Percentiles rank a stretch among this genome's conserved stretches.
Conservation (phyloP, 2,329 filamentous ascomycete genomes). For the Neodidymelliopsis sp. region DNA sequence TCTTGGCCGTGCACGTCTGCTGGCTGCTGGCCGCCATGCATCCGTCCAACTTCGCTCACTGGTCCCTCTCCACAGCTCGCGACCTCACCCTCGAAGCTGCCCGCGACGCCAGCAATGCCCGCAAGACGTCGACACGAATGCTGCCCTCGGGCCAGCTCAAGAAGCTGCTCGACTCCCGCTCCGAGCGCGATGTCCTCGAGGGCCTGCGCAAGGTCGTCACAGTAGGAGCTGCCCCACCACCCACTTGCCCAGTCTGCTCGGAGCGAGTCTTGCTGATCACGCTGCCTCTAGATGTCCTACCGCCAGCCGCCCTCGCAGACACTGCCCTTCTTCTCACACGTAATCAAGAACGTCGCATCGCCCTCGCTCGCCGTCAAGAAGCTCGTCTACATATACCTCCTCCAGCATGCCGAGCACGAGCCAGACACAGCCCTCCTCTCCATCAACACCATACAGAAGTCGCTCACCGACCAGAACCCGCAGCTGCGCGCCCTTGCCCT, state of each 20-base stretch:
- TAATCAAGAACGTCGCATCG: conserved; percentile 97
- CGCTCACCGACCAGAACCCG: conserved; percentile 88
- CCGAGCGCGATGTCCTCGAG: conserved; percentile 91
- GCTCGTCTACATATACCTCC: conserved; percentile 96
- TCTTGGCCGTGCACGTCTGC: neutral
- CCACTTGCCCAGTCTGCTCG: neutral
- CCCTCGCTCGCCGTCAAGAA: conserved; percentile 96
- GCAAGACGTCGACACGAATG: conserved; percentile 65
- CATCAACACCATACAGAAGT: conserved; percentile 99
- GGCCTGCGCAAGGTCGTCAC: conserved; percentile 87
- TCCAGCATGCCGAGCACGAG: conserved; percentile 95
- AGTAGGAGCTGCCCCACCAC: conserved; percentile 61
- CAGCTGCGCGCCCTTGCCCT: conserved; percentile 90
- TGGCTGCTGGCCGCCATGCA: conserved; percentile 38
- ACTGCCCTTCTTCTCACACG: conserved; percentile 92
- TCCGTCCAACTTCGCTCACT: conserved; percentile 50
- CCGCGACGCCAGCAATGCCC: conserved; percentile 75
- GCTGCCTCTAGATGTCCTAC: conserved; percentile 84
- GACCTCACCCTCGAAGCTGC: conserved; percentile 98
- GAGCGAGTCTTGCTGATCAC: conserved; percentile 26
- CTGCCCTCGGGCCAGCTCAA: conserved; percentile 86
- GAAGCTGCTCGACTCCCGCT: conserved; percentile 91
- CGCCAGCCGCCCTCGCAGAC: conserved; percentile 73
- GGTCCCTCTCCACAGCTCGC: conserved; percentile 70
- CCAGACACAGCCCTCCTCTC: conserved; percentile 94